These are phyloP conservation scores for Aspergillus wentii DNA, from an alignment of 495 filamentous ascomycete genomes.

Conservation along the genomic window DNA sequence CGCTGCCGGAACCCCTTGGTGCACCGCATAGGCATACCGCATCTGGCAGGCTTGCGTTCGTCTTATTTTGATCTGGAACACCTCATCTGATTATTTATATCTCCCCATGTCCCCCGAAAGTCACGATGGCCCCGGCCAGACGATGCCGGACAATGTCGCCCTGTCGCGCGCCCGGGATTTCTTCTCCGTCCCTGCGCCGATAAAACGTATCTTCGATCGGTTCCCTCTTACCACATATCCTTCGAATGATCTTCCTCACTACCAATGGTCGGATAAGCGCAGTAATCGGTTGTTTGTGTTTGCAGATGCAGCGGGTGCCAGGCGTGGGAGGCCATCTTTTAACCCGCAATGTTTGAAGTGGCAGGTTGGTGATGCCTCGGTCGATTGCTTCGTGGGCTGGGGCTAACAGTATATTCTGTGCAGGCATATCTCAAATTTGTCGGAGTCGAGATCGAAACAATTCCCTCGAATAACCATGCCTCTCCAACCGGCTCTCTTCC, in stretches of 20 bases:
- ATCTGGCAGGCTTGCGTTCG: no score
- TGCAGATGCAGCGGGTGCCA: constrained; percentile 58
- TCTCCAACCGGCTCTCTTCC: constrained; percentile 83
- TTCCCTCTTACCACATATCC: constrained; percentile 78
- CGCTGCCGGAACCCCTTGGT: no score
- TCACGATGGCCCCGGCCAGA: constrained; percentile 19
- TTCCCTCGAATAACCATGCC: constrained; percentile 85
- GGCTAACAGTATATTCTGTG: no score
- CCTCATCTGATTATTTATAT: no score
- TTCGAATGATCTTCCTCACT: constrained; percentile 69
- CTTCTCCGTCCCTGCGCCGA: constrained; percentile 67
- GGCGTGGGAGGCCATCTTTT: constrained; percentile 65
- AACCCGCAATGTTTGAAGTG: constrained; percentile 94
- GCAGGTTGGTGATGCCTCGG: constrained; percentile 72
- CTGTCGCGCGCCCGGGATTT: constrained; percentile 22
- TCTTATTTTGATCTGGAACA: no score
- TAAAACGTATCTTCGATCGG: constrained; percentile 77
- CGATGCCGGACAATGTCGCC: constrained; percentile 10
- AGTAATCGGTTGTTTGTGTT: constrained; percentile 74
- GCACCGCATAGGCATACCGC: no score
- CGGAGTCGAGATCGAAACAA: constrained; percentile 60
- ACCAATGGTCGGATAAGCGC: constrained; percentile 44
- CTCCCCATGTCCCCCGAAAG: constrained; percentile 12
- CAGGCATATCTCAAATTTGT: constrained; percentile 83
- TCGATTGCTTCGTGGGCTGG: no score